Conservation (phyloP, 2,329 filamentous ascomycete species). For the Hawksworthiomyces lignivorus region DNA sequence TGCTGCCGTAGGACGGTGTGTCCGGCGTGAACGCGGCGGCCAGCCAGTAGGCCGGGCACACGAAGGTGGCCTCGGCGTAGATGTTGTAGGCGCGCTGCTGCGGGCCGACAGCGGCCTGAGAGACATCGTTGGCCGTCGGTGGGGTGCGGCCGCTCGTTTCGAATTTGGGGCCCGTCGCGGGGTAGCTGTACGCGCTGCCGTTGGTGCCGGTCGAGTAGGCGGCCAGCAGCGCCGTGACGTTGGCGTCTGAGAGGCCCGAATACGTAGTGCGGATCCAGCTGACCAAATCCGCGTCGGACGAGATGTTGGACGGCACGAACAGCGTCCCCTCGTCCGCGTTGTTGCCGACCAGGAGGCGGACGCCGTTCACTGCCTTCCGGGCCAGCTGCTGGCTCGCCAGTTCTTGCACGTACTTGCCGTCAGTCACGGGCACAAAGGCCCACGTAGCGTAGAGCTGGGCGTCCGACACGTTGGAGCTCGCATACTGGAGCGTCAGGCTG, state of each 20-base stretch:
- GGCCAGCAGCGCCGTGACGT: constrained; percentile 22
- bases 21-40: constrained; percentile 32
- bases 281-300: constrained; percentile 30
- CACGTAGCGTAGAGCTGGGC: constrained; percentile 17
- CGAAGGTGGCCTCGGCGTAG: constrained; percentile 44
- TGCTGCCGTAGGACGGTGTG: too few species aligned
- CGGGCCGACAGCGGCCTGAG: constrained; percentile 33
- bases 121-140: constrained; percentile 17
- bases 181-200: constrained; percentile 14
- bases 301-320: constrained; percentile 38
- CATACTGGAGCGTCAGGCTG: constrained; percentile 20
- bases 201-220: neutral
- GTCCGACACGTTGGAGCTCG: constrained; percentile 17
- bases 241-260: constrained; percentile 30
- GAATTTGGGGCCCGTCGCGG: constrained; percentile 20
- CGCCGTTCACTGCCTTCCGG: constrained; percentile 22
- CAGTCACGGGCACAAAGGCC: constrained; percentile 29
- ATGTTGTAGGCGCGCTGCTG: constrained; percentile 44
- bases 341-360: constrained; percentile 22
- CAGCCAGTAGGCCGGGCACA: constrained; percentile 46
- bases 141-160: constrained; percentile 25
- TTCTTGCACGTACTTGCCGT: constrained; percentile 24
- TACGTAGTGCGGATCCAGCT: constrained; percentile 32
- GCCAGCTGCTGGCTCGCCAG: constrained; percentile 23
- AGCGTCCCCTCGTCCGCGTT: constrained; percentile 42